phyloP scores from a whole-genome alignment of 768 basidiomycete species.

The Trametes coccinea region DNA sequence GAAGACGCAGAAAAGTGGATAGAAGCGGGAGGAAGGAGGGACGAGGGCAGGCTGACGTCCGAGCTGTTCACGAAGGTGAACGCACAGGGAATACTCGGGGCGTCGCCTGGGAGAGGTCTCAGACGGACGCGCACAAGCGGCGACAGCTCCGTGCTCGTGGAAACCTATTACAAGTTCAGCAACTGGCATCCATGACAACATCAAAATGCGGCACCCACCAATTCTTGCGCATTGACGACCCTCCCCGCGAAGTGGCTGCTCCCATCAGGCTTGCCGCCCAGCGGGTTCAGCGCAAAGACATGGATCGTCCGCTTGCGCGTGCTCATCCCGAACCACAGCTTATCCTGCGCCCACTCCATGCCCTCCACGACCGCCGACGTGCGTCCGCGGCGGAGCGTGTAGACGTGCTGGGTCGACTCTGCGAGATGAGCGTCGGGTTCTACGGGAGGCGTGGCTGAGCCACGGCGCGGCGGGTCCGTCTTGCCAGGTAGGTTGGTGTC shows the following conservation, averaged over 20 bases:
- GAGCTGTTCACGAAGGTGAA: constrained; percentile 52
- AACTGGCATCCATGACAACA: no score
- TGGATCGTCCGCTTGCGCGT: constrained; percentile 67
- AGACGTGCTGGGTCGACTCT: constrained; percentile 52
- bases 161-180: constrained; percentile 38
- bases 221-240: constrained; percentile 53
- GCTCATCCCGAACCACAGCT: constrained; percentile 69
- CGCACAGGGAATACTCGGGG: constrained; percentile 42
- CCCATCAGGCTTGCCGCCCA: constrained; percentile 67
- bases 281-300: constrained; percentile 75
- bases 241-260: constrained; percentile 58
- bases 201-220: constrained; percentile 39
- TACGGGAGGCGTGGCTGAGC: neutral
- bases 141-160: constrained; percentile 51
- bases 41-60: constrained; percentile 39
- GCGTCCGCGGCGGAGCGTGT: constrained; percentile 68
- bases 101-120: constrained; percentile 26
- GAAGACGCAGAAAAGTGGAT: constrained; percentile 31
- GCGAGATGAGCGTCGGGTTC: constrained; percentile 10
- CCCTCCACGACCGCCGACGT: constrained; percentile 65
- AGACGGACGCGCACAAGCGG: constrained; percentile 58
- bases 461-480: no score
- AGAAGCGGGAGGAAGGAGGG: constrained; percentile 39
- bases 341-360: constrained; percentile 55
- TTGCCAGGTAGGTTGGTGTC: no score